Conservation (phyloP, 345 rosid species). For the Lenwebbia sp. region DNA sequence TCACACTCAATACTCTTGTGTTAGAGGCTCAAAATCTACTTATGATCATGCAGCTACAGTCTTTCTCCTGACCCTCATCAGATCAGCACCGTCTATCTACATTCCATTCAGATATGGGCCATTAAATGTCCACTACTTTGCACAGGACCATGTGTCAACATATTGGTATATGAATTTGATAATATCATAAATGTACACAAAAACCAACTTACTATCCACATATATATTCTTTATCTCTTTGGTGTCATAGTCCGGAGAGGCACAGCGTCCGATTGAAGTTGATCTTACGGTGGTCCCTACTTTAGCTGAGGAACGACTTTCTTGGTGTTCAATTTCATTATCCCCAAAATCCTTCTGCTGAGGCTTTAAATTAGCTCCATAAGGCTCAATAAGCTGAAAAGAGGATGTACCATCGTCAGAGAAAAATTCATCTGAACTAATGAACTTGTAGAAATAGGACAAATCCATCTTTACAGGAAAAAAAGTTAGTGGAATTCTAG, state of each 20-base stretch:
- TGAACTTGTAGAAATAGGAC: background rate
- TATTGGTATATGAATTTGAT: background rate
- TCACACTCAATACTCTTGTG: background rate
- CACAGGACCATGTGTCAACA: background rate
- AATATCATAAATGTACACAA: background rate
- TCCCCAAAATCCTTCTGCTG: constrained; percentile 33
- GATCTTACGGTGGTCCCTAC: constrained; percentile 27
- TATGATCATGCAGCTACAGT: background rate
- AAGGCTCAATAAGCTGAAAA: constrained; percentile 75
- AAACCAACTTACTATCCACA: constrained; percentile 67
- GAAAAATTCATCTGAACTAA: background rate
- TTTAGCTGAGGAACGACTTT: constrained; percentile 36
- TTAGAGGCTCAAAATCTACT: background rate
- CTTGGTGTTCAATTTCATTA: constrained; percentile 28
- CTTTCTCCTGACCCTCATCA: background rate
- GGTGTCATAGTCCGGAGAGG: constrained; percentile 61
- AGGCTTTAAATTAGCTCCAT: constrained; percentile 33
- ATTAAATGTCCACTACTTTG: background rate
- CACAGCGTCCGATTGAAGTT: constrained; percentile 17
- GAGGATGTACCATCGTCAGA: background rate
- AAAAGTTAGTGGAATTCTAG: background rate
- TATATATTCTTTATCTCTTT: constrained; percentile 93
- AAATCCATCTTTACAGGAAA: background rate
- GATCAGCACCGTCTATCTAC: background rate
- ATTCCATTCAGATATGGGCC: background rate